These are phyloP conservation scores for Begonia loranthoides DNA, from an alignment of 306 rosid genomes.

Conservation along the genomic window DNA sequence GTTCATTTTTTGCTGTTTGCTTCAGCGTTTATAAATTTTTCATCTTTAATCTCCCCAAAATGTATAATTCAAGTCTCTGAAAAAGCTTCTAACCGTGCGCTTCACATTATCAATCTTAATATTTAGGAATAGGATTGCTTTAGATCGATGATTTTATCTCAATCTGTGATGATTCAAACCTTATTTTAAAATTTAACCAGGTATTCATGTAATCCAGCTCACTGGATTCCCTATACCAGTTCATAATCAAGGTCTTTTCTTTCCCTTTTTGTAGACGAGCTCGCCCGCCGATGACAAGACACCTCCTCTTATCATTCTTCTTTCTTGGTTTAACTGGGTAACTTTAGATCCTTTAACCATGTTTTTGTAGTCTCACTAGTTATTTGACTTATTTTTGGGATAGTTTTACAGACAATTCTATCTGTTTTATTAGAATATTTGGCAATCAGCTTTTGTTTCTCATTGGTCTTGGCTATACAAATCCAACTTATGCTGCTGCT, in stretches of 20 bases:
- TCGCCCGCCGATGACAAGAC: constrained; percentile 60
- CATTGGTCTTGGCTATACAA: constrained; percentile 85
- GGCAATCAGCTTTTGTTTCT: constrained; percentile 97
- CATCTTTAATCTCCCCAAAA: no score
- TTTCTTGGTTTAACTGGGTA: constrained; percentile 95
- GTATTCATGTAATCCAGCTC: not conserved
- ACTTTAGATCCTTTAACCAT: constrained; percentile 3
- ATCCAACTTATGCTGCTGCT: constrained; percentile 94
- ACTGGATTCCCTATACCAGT: not conserved
- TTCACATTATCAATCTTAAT: no score
- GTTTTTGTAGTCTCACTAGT: constrained; percentile 5
- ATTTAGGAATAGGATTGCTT: no score
- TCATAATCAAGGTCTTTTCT: no score
- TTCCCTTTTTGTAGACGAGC: constrained; percentile 36
- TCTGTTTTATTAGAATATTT: constrained; percentile 50
- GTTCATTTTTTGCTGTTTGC: no score
- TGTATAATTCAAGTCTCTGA: no score
- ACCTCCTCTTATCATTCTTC: constrained; percentile 48
- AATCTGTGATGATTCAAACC: no score
- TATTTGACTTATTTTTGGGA: constrained; percentile 2
- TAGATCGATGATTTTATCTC: no score
- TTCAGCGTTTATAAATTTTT: no score
- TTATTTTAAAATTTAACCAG: no score
- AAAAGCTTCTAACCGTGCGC: no score
- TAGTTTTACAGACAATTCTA: constrained; percentile 12